phyloP scores from a whole-genome alignment of 306 rosid genomes.

The Erythrophleum fordii region DNA sequence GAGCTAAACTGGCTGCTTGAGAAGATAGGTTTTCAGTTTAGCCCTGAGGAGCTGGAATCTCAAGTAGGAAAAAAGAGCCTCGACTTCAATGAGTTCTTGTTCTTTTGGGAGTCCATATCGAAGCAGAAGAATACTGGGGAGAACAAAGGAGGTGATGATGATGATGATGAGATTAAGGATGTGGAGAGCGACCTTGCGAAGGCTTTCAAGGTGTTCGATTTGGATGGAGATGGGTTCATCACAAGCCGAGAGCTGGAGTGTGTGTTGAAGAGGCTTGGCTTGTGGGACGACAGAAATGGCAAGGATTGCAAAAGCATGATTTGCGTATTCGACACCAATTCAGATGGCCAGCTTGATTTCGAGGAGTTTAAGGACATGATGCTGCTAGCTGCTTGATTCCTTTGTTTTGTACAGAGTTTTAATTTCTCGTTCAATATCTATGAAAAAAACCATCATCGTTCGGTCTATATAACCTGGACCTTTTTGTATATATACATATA shows the following conservation, averaged over 20 bases:
- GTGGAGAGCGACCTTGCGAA: conserved; percentile 45
- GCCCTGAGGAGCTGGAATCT: conserved; percentile 52
- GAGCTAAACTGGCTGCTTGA: conserved; percentile 62
- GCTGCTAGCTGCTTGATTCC: conserved; percentile 40
- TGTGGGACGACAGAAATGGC: conserved; percentile 51
- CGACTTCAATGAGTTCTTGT: conserved; percentile 54
- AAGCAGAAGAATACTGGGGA: conserved; percentile 5
- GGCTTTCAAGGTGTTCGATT: conserved; percentile 73
- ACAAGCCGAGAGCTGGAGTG: conserved; percentile 58
- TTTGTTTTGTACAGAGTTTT: not conserved
- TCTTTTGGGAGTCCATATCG: conserved; percentile 53
- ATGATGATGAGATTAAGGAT: not conserved
- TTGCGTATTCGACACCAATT: conserved; percentile 55
- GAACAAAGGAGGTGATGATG: not conserved
- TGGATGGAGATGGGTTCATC: conserved; percentile 74
- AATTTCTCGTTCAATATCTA: not conserved
- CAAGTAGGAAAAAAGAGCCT: conserved; percentile 49
- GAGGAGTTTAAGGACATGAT: conserved; percentile 80
- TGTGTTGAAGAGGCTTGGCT: conserved; percentile 60
- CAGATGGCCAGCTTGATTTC: conserved; percentile 73
- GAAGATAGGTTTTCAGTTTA: conserved; percentile 37
- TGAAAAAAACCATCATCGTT: not conserved
- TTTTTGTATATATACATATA: too few species aligned
- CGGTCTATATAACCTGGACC: not conserved
- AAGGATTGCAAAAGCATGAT: conserved; percentile 62